Conservation (phyloP, 2,329 filamentous ascomycete genomes). For the Scedosporium minutisporum region DNA sequence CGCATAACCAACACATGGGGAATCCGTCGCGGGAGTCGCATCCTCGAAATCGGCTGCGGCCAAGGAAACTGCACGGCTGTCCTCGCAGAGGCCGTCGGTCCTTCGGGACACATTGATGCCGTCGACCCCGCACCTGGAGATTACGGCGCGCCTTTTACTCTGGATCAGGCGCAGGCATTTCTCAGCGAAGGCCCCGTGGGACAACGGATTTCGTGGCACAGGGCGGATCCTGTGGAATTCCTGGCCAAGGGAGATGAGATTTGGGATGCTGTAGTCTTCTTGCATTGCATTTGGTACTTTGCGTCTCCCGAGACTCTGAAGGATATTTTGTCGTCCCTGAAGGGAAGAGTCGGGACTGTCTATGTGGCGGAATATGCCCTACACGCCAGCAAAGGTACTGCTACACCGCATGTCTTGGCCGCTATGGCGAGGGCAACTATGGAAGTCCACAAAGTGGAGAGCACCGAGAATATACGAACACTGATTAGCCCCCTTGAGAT, state of each 20-base stretch:
- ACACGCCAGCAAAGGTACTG: conserved; percentile 24
- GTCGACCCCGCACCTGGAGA: conserved; percentile 40
- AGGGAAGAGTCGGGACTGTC: conserved; percentile 12
- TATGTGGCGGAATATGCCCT: conserved; percentile 20
- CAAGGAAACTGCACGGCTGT: conserved; percentile 48
- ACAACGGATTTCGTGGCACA: conserved; percentile 31
- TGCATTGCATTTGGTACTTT: conserved; percentile 47
- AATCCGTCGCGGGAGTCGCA: conserved; percentile 25
- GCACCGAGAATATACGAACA: conserved; percentile 36
- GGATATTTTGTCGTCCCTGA: conserved; percentile 14
- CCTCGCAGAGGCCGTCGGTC: conserved; percentile 37
- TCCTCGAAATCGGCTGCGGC: conserved; percentile 51
- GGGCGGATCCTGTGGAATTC: conserved; percentile 24
- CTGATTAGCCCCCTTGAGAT: conserved; percentile 32
- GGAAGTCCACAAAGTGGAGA: conserved; percentile 28
- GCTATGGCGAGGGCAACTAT: conserved; percentile 32
- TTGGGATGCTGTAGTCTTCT: conserved; percentile 33
- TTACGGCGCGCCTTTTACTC: conserved; percentile 40
- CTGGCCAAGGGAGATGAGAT: conserved; percentile 16
- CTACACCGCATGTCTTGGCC: conserved; percentile 41
- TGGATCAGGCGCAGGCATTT: conserved; percentile 36
- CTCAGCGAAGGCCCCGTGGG: conserved; percentile 31
- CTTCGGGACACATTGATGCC: conserved; percentile 35
- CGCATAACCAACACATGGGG: conserved; percentile 24
- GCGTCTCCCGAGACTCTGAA: conserved; percentile 20